These are phyloP conservation scores for Zancudomyces culisetae DNA, from an alignment of 371 early-diverging fungal genomes.

Conservation along the genomic window DNA sequence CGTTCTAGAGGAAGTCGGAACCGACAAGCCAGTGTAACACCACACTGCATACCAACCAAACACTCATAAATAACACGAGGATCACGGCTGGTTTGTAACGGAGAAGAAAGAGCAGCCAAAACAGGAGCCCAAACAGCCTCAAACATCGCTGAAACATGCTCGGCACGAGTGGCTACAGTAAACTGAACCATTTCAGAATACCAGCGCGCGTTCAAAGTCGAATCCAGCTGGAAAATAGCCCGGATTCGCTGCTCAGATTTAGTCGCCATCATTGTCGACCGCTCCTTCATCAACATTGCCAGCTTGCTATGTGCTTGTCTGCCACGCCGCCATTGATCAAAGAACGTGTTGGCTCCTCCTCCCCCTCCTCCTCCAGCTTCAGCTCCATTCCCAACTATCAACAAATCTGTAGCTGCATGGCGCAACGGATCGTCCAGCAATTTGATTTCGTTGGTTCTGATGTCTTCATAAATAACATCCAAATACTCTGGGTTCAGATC, in stretches of 20 bases:
- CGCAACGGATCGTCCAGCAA: conserved; percentile 65
- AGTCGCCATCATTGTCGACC: conserved; percentile 20
- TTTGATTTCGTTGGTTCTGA: conserved; percentile 66
- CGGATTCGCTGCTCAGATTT: conserved; percentile 26
- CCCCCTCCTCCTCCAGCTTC: too few relatives aligned
- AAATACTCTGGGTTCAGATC: conserved; percentile 53
- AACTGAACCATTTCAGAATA: conserved; percentile 23
- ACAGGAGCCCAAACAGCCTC: conserved; percentile 77
- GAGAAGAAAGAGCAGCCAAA: conserved; percentile 62
- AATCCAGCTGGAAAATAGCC: conserved; percentile 12
- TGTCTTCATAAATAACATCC: conserved; percentile 60
- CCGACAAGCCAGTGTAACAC: conserved; percentile 55
- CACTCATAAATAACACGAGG: conserved; percentile 40
- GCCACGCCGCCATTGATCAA: conserved; percentile 21
- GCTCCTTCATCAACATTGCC: conserved; percentile 9
- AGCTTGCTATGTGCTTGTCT: neutral
- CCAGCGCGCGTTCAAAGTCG: neutral
- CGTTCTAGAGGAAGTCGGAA: conserved; percentile 77
- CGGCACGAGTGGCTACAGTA: conserved; percentile 52
- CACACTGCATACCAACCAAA: conserved; percentile 62
- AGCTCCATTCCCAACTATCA: too few relatives aligned
- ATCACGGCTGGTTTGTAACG: conserved; percentile 68
- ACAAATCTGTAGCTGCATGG: conserved; percentile 7
- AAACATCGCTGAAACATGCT: conserved; percentile 86
- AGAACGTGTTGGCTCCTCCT: conserved; percentile 1